Evolutionary conservation across 2,329 filamentous ascomycete species (phyloP).

Genomic region (Penicillium sp.): DNA sequence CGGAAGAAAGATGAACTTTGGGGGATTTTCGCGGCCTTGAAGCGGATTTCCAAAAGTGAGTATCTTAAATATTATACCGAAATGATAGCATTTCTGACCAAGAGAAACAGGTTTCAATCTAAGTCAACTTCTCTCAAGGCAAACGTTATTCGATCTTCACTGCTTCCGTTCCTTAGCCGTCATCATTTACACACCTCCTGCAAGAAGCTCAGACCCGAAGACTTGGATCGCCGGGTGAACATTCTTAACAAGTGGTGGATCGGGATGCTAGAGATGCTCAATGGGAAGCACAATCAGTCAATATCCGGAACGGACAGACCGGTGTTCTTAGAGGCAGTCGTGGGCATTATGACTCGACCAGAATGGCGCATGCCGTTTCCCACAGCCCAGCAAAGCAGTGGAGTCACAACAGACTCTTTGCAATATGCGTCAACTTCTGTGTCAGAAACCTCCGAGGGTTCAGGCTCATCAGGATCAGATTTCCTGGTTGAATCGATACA

Average conservation of each 20-base stretch:
- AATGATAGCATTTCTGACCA: conserved; percentile 10
- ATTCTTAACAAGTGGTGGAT: conserved; percentile 93
- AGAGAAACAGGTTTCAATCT: conserved; percentile 61
- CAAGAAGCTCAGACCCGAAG: conserved; percentile 68
- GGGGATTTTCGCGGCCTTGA: conserved; percentile 66
- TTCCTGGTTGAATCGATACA: conserved; percentile 76
- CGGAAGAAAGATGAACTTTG: conserved; percentile 70
- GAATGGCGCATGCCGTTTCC: conserved; percentile 79
- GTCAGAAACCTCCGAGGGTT: conserved; percentile 60
- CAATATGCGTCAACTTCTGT: conserved; percentile 47
- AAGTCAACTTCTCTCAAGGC: conserved; percentile 75
- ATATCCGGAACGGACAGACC: conserved; percentile 84
- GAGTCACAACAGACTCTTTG: conserved; percentile 25
- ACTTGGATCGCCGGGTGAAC: conserved; percentile 75
- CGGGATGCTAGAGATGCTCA: conserved; percentile 76
- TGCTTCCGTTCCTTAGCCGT: conserved; percentile 75
- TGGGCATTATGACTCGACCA: conserved; percentile 80
- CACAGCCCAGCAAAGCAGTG: conserved; percentile 54
- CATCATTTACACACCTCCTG: conserved; percentile 70
- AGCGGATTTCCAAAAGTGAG: conserved; percentile 66
- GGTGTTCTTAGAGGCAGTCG: conserved; percentile 73
- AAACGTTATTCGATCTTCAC: conserved; percentile 67
- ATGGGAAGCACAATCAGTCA: conserved; percentile 71
- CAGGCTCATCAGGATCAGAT: conserved; percentile 57
- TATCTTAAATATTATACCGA: not conserved